Percentiles rank a stretch among this genome's conserved stretches.
Conservation (phyloP, 2,329 filamentous ascomycete species). For the Colletotrichum simmondsii region DNA sequence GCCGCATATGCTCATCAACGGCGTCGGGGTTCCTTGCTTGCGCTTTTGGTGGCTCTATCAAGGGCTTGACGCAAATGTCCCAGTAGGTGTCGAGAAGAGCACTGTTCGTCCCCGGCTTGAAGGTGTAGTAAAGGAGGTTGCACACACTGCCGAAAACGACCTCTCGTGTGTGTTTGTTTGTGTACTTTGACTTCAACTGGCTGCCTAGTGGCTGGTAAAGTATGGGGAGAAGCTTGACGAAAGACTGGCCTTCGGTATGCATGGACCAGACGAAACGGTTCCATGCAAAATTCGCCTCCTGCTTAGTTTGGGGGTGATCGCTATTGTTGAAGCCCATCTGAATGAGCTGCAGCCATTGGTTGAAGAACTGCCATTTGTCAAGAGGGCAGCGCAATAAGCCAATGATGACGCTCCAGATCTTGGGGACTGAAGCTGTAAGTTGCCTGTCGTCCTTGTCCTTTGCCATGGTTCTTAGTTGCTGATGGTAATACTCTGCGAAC, state of each 20-base stretch:
- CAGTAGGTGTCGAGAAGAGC: constrained; percentile 81
- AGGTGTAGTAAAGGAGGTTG: constrained; percentile 84
- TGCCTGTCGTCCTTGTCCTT: constrained; percentile 69
- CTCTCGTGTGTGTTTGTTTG: constrained; percentile 66
- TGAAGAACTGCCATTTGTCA: constrained; percentile 79
- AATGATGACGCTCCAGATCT: constrained; percentile 88
- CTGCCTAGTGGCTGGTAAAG: constrained; percentile 75
- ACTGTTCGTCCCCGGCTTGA: constrained; percentile 75
- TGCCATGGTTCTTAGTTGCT: constrained; percentile 75
- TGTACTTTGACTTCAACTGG: constrained; percentile 74
- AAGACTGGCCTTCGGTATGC: constrained; percentile 68
- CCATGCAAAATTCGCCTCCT: constrained; percentile 87
- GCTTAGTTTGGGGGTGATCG: constrained; percentile 72
- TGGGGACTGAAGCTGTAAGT: constrained; percentile 71
- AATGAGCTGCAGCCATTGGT: constrained; percentile 80
- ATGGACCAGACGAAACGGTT: constrained; percentile 83
- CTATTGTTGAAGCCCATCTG: constrained; percentile 86
- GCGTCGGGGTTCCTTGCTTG: constrained; percentile 47
- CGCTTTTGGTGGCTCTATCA: constrained; percentile 54
- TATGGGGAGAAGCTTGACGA: constrained; percentile 62
- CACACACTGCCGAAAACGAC: constrained; percentile 77
- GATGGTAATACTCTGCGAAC: constrained; percentile 77
- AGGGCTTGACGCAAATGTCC: constrained; percentile 75
- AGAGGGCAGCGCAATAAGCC: constrained; percentile 77
- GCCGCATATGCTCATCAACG: constrained; percentile 62